phyloP scores from a whole-genome alignment of 495 filamentous ascomycete genomes.

The Penicillium cinerascens region DNA sequence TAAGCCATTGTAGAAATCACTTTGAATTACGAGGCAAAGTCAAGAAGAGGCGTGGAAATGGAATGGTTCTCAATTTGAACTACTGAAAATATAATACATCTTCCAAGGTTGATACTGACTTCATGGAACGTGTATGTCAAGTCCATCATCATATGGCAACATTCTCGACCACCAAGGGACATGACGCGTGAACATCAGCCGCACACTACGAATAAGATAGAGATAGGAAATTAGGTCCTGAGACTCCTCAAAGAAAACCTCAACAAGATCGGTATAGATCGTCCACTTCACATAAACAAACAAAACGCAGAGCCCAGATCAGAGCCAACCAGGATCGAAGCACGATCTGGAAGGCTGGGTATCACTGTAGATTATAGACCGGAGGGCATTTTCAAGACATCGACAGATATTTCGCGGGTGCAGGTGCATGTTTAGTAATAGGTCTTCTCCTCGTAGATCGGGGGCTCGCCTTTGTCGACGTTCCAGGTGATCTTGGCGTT shows the following conservation, averaged over 20 bases:
- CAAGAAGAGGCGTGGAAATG: background rate
- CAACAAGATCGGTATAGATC: background rate
- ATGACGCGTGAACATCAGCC: slow-evolving; percentile 17
- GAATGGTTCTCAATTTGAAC: background rate
- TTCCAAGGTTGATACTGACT: background rate
- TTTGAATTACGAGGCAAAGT: background rate
- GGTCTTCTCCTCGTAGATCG: slow-evolving; percentile 73
- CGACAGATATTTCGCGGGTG: no score
- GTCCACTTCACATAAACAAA: background rate
- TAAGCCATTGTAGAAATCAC: background rate
- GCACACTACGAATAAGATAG: slow-evolving; percentile 14
- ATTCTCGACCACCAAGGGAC: slow-evolving; percentile 16
- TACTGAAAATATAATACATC: slow-evolving; percentile 1
- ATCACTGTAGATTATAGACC: slow-evolving; percentile 20
- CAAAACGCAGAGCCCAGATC: slow-evolving; percentile 4
- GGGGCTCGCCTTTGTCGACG: slow-evolving; percentile 64
- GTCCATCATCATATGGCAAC: slow-evolving; percentile 8
- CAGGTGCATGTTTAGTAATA: slow-evolving; percentile 35
- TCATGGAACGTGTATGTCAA: slow-evolving; percentile 4
- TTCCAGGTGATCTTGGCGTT: slow-evolving; percentile 79
- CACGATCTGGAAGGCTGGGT: slow-evolving; percentile 13
- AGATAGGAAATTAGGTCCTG: background rate
- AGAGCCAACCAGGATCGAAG: slow-evolving; percentile 3
- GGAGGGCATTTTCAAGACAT: background rate
- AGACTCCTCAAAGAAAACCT: background rate